These are phyloP conservation scores for Echites panduratus DNA, from an alignment of 257 asterid genomes.

Conservation along the genomic window DNA sequence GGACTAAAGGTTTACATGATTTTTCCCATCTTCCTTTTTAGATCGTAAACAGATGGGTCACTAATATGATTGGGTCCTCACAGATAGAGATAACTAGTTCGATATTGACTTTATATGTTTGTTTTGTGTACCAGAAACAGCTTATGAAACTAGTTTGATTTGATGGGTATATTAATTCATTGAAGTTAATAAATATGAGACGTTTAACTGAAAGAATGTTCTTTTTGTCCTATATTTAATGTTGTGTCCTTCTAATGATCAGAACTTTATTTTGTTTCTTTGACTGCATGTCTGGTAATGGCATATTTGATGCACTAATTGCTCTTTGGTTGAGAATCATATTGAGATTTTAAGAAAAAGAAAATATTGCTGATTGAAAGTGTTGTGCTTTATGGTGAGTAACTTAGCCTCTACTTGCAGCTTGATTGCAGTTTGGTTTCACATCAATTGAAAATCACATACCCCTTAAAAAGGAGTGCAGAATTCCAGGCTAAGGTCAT, in stretches of 20 bases:
- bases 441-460: constrained; percentile 28
- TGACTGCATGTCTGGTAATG: background rate
- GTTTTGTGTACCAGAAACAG: too few relatives aligned
- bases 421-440: constrained; percentile 29
- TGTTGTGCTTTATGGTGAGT: background rate
- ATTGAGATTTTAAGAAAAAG: background rate
- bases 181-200: too few relatives aligned
- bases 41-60: background rate
- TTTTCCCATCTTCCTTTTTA: background rate
- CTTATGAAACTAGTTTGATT: too few relatives aligned
- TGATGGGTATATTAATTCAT: too few relatives aligned
- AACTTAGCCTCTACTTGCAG: constrained; percentile 33
- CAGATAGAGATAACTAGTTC: background rate
- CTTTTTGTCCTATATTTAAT: background rate
- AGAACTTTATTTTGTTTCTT: background rate
- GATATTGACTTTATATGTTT: background rate
- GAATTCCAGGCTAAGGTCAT: constrained; percentile 30
- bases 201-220: too few relatives aligned
- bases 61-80: background rate
- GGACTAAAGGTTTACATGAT: background rate
- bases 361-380: background rate
- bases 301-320: background rate
- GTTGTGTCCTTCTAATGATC: background rate
- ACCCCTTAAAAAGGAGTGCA: constrained; percentile 22
- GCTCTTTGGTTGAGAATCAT: background rate